Percentiles rank a stretch among this genome's conserved stretches.
Conservation (phyloP, 352 stramenopile genomes). For the Phytopythium boreale region DNA sequence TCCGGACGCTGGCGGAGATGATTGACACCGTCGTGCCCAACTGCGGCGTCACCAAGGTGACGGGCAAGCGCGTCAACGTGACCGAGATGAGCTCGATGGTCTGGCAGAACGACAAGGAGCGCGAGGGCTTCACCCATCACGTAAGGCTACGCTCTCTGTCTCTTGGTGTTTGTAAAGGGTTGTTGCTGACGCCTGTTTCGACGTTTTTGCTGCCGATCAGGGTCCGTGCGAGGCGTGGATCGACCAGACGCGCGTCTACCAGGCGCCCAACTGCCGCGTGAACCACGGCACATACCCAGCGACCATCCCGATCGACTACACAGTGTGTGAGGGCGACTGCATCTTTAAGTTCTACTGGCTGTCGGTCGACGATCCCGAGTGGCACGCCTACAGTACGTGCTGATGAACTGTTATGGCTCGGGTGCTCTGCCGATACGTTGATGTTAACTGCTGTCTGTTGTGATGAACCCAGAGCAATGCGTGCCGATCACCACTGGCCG, state of each 20-base stretch:
- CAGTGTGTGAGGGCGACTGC: constrained; percentile 28
- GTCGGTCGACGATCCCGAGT: constrained; percentile 21
- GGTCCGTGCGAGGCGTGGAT: constrained; percentile 32
- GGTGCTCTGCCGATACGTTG: neutral
- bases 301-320: constrained; percentile 30
- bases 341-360: constrained; percentile 39
- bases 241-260: constrained; percentile 18
- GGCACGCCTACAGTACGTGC: constrained; percentile 25
- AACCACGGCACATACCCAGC: constrained; percentile 25
- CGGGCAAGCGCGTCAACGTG: constrained; percentile 12
- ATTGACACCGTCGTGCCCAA: constrained; percentile 14
- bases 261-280: constrained; percentile 20
- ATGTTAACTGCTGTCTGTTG: neutral
- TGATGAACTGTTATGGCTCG: neutral
- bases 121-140: constrained; percentile 21
- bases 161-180: neutral
- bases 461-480: constrained; percentile 11
- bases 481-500: neutral
- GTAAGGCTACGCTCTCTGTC: neutral
- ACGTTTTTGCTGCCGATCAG: neutral
- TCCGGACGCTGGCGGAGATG: constrained; percentile 13
- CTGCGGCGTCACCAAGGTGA: constrained; percentile 10
- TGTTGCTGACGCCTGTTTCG: neutral
- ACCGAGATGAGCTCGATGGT: constrained; percentile 15
- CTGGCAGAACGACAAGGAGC: constrained; percentile 21